Evolutionary conservation across 305 asterid species (phyloP).

Genomic region (Ilex paraguariensis): DNA sequence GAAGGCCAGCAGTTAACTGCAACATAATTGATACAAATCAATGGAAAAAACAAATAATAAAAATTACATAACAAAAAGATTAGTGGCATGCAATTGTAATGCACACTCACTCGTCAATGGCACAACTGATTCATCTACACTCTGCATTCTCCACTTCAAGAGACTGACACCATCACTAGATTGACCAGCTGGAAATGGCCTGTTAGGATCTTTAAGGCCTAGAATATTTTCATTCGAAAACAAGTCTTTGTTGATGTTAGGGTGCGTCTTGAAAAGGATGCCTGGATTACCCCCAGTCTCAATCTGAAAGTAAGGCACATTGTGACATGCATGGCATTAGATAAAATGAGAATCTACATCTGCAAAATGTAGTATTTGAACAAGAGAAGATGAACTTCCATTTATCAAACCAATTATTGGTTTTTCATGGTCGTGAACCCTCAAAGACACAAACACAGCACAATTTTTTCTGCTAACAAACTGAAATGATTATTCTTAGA

Average conservation of each 20-base stretch:
- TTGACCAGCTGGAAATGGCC: constrained; percentile 73
- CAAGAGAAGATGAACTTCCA: too few relatives aligned
- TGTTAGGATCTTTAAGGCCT: constrained; percentile 68
- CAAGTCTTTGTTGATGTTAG: constrained; percentile 78
- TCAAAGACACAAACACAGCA: too few relatives aligned
- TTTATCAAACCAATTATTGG: too few relatives aligned
- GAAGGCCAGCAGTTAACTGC: constrained; percentile 96
- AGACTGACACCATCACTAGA: constrained; percentile 73
- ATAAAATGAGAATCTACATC: background rate
- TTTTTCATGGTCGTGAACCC: too few relatives aligned
- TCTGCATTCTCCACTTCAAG: constrained; percentile 92
- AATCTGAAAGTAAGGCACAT: constrained; percentile 41
- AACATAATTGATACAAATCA: constrained; percentile 9
- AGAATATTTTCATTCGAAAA: constrained; percentile 68
- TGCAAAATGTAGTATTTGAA: background rate
- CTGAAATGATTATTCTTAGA: too few relatives aligned
- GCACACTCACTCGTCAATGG: constrained; percentile 74
- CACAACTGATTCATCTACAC: constrained; percentile 70
- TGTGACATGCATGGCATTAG: background rate
- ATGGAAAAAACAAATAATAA: background rate
- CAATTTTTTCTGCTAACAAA: too few relatives aligned
- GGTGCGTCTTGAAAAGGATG: constrained; percentile 71
- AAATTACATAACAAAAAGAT: too few relatives aligned
- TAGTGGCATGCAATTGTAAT: background rate
- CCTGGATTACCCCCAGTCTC: constrained; percentile 70